Evolutionary conservation across 352 stramenopile species (phyloP).

Genomic region (Hyaloperonospora arabidopsidis): DNA sequence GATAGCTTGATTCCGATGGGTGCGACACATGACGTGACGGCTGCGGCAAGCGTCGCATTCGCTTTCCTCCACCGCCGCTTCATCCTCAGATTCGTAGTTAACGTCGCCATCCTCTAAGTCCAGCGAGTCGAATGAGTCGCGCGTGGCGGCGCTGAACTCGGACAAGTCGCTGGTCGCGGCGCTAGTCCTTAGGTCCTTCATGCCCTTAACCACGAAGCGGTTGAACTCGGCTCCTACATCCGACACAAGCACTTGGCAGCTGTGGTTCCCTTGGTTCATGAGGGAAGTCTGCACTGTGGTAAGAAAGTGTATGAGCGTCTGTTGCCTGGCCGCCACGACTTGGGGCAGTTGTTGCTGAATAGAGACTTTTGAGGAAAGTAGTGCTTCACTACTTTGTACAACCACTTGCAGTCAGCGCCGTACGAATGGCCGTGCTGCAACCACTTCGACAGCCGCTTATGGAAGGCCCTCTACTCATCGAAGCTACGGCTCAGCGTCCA

Average conservation of each 20-base stretch:
- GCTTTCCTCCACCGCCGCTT: conserved; percentile 14
- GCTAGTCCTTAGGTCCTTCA: conserved; percentile 27
- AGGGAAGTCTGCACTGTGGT: conserved; percentile 32
- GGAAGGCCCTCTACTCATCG: conserved; percentile 43
- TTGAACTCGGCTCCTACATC: conserved; percentile 33
- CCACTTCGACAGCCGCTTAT: conserved; percentile 36
- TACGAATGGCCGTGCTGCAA: conserved; percentile 52
- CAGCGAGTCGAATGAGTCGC: conserved; percentile 25
- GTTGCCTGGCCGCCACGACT: conserved; percentile 25
- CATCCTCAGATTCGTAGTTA: conserved; percentile 18
- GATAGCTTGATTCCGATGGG: conserved; percentile 4
- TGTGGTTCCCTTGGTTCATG: conserved; percentile 33
- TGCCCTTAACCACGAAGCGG: conserved; percentile 28
- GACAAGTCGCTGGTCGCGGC: conserved; percentile 17
- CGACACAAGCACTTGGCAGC: conserved; percentile 26
- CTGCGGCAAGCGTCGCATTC: conserved; percentile 31
- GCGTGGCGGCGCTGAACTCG: conserved; percentile 24
- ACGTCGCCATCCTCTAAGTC: conserved; percentile 15
- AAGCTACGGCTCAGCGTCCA: conserved; percentile 34
- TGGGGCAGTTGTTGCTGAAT: conserved; percentile 31
- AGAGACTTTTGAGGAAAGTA: conserved; percentile 51
- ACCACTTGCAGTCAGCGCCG: conserved; percentile 52
- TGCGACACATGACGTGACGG: conserved; percentile 26
- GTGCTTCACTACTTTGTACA: conserved; percentile 54
- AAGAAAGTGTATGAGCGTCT: conserved; percentile 34